Base-by-base conservation (phyloP, 805 yeast species). In the Starmerella apis region DNA sequence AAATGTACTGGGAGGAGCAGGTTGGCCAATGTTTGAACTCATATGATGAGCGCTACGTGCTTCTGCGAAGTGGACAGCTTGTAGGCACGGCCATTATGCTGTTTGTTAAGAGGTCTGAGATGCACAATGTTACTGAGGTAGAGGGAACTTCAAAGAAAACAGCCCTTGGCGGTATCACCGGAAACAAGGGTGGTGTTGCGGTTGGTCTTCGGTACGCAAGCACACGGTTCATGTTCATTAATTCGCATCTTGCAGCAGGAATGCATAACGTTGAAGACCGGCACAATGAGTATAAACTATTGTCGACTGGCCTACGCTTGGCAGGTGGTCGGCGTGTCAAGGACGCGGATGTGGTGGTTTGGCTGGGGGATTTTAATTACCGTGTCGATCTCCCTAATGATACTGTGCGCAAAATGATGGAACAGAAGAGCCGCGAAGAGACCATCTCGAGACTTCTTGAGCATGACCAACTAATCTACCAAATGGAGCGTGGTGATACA, bases 291-390 rank as follows among this genome's bases (percentile, higher is more conserved):
- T 88, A 81, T 65, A 75, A 77, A 46, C 78, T 86, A 7, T 80
- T 90, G 32, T 69, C 78, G 62, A 80, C 75, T 55, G 92, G 95
- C 0, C 73, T 92, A 31, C 71, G 81, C 22, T 88, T 92, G 58
- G 74, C 86, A 0, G 73, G 97, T 47, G 86, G 90, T 50, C 74
- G 80, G 46, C 74, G 73, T n/a, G 75, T 86, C 39, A 75, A 75
- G 56, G 90, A 86, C 60, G 96, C 87, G 64, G 96, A 90, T 61
- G 77, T 79, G 35, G 81, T 86, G 7, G 72, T 92, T 19, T 92
- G 98, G 98, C 67, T 90, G 42, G 99, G 99, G 20, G 99, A 92
- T 63, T 76, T 90, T 64, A 92, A 92, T 63, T 92, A 84, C 65
- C 72, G 98, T 58, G 77, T 90, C 28, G 67, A 65, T 13, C 65